A percentile compares a stretch with the other conserved stretches of the same genome.
Evolutionary conservation across 2,329 filamentous ascomycete species (phyloP).

Genomic region (Fusarium domesticum): DNA sequence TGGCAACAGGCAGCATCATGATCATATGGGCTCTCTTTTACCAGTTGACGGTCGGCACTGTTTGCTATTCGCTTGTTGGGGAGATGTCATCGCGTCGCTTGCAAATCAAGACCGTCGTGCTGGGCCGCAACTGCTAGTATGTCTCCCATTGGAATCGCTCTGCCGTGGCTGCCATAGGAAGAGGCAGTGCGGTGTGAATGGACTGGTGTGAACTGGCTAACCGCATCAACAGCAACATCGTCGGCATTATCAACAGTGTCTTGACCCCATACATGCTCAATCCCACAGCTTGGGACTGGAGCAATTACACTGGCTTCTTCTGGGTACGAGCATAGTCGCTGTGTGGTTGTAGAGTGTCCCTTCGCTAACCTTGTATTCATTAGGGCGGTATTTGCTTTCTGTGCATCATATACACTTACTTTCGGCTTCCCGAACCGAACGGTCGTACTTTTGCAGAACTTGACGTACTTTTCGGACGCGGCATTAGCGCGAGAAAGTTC

Average conservation of each 20-base stretch:
- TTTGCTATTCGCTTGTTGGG: constrained; percentile 83
- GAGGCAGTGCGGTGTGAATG: background rate
- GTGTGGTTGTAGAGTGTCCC: background rate
- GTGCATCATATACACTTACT: constrained; percentile 71
- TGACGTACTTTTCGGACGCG: constrained; percentile 77
- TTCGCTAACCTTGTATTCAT: constrained; percentile 13
- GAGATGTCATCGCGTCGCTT: constrained; percentile 80
- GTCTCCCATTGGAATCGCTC: constrained; percentile 24
- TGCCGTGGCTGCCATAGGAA: background rate
- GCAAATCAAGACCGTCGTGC: constrained; percentile 87
- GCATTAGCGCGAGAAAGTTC: constrained; percentile 71
- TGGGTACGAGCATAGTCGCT: constrained; percentile 52
- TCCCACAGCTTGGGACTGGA: constrained; percentile 81
- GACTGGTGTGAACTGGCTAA: constrained; percentile 11
- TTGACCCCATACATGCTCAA: constrained; percentile 93
- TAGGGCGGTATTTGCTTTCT: constrained; percentile 72
- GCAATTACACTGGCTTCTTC: constrained; percentile 84
- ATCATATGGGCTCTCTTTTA: constrained; percentile 78
- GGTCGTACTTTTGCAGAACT: constrained; percentile 84
- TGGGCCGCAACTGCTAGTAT: constrained; percentile 74
- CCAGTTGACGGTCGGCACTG: constrained; percentile 82
- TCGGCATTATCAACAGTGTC: constrained; percentile 76
- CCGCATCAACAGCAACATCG: constrained; percentile 59
- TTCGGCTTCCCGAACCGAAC: constrained; percentile 64
- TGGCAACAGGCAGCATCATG: constrained; percentile 85